phyloP scores from a whole-genome alignment of 1,284 basidiomycete species.

The Thelephora terrestris region DNA sequence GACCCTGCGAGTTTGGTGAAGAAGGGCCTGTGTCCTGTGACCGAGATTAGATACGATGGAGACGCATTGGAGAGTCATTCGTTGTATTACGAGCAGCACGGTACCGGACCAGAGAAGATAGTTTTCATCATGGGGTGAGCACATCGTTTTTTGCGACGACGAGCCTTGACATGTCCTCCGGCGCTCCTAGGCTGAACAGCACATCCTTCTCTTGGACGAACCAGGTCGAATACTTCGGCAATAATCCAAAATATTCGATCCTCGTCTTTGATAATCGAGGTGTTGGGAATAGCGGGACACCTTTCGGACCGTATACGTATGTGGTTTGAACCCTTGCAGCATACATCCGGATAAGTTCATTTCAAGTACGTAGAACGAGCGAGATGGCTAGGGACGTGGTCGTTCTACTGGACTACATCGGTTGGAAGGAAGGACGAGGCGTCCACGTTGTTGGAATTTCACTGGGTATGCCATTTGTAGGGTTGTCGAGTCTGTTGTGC shows the following conservation, averaged over 20 bases:
- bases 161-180: neutral
- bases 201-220: slow-evolving; percentile 52
- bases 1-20: slow-evolving; percentile 46
- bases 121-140: slow-evolving; percentile 61
- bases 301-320: slow-evolving; percentile 57
- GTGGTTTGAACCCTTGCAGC: slow-evolving; percentile 9
- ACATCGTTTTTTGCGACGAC: neutral
- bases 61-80: slow-evolving; percentile 52
- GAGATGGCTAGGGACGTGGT: slow-evolving; percentile 75
- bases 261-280: slow-evolving; percentile 87
- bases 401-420: slow-evolving; percentile 59
- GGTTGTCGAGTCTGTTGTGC: too few relatives aligned
- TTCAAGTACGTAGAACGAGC: slow-evolving; percentile 41
- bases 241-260: slow-evolving; percentile 40
- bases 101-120: slow-evolving; percentile 50
- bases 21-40: slow-evolving; percentile 67
- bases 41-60: slow-evolving; percentile 38
- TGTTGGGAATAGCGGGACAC: slow-evolving; percentile 68
- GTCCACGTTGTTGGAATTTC: slow-evolving; percentile 74
- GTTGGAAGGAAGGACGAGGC: slow-evolving; percentile 54
- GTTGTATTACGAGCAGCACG: slow-evolving; percentile 71
- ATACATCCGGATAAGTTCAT: neutral
- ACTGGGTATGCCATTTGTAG: slow-evolving; percentile 63
- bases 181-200: slow-evolving; percentile 38
- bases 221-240: slow-evolving; percentile 51